A percentile compares a stretch with the other conserved stretches of the same genome.
Conservation (phyloP, 148 eudicot genomes). For the Persicaria maculosa region DNA sequence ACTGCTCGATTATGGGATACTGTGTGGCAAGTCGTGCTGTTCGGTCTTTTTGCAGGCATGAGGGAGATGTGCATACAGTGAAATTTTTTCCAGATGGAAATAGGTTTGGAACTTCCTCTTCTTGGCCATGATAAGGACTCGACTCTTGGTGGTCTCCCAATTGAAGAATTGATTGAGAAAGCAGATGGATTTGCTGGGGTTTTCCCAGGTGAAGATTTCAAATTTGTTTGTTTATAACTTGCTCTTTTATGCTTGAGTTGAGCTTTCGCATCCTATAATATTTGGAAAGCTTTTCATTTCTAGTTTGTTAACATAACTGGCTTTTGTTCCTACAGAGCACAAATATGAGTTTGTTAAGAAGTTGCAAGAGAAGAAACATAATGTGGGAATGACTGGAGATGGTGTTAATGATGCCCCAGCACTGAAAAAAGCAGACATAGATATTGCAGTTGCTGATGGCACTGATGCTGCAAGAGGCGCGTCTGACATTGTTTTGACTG, state of each 20-base stretch:
- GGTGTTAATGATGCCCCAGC: conserved; percentile 99
- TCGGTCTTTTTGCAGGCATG: conserved; percentile 83
- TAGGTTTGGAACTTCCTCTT: conserved; percentile 92
- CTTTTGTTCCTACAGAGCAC: conserved; percentile 48
- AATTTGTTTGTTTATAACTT: not conserved
- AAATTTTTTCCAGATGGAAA: conserved; percentile 97
- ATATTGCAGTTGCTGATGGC: conserved; percentile 94
- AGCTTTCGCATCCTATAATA: conserved; percentile 8
- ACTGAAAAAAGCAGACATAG: conserved; percentile 90
- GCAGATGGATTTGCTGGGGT: conserved; percentile 98
- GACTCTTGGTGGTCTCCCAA: conserved; percentile 57
- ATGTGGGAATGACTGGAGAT: conserved; percentile 97
- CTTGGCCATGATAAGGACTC: conserved; percentile 72
- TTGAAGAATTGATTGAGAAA: conserved; percentile 85
- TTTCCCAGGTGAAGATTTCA: conserved; percentile 55
- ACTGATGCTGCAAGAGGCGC: conserved; percentile 98
- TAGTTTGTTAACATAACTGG: not conserved
- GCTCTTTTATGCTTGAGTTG: not conserved
- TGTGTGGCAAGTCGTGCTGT: conserved; percentile 94
- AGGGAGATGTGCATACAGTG: conserved; percentile 90
- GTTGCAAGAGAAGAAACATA: conserved; percentile 95
- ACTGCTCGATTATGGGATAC: conserved; percentile 97
- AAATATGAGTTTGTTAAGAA: conserved; percentile 95
- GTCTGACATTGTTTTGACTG: conserved; percentile 91
- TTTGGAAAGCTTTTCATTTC: not conserved